Percentiles rank a stretch among this genome's conserved stretches.
These are phyloP conservation scores for Candida labiduridarum DNA, from an alignment of 1,139 yeast species.

Conservation along the genomic window DNA sequence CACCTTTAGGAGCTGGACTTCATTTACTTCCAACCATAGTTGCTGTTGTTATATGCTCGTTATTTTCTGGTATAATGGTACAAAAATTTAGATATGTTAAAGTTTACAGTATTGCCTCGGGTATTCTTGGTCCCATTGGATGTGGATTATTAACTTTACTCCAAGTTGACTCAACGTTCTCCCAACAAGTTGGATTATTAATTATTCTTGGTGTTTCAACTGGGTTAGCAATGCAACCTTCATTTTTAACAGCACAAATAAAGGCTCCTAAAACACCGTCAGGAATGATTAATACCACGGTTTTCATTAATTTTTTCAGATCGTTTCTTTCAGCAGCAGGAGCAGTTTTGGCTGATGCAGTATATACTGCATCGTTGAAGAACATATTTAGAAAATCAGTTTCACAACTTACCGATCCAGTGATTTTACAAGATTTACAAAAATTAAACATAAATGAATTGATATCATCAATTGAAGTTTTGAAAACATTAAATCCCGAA, in stretches of 20 bases:
- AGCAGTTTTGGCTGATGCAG: slow-evolving; percentile 36
- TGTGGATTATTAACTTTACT: slow-evolving; percentile 35
- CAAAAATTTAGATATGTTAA: slow-evolving; percentile 35
- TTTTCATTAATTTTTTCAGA: slow-evolving; percentile 34
- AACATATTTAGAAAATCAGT: slow-evolving; percentile 22
- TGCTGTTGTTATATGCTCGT: slow-evolving; percentile 34
- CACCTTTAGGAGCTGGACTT: slow-evolving; percentile 43
- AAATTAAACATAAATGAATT: slow-evolving; percentile 17
- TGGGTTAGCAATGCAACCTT: slow-evolving; percentile 35
- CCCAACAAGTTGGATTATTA: slow-evolving; percentile 36
- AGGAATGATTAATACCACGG: slow-evolving; percentile 38
- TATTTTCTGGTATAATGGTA: slow-evolving; percentile 30
- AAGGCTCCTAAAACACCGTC: slow-evolving; percentile 42
- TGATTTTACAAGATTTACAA: slow-evolving; percentile 23
- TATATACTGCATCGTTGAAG: slow-evolving; percentile 32
- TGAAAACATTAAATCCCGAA: slow-evolving; percentile 25
- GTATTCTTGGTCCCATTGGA: slow-evolving; percentile 34
- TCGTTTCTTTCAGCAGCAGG: slow-evolving; percentile 33
- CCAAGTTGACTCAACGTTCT: slow-evolving; percentile 29
- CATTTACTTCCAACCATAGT: slow-evolving; percentile 40
- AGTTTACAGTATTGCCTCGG: slow-evolving; percentile 30
- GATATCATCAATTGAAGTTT: slow-evolving; percentile 21
- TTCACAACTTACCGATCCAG: slow-evolving; percentile 18
- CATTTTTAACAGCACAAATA: slow-evolving; percentile 32
- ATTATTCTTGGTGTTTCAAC: slow-evolving; percentile 33